Percentiles rank a stretch among this genome's conserved stretches.
Conservation (phyloP, 106 monocot species). For the Dioscorea dumetorum region DNA sequence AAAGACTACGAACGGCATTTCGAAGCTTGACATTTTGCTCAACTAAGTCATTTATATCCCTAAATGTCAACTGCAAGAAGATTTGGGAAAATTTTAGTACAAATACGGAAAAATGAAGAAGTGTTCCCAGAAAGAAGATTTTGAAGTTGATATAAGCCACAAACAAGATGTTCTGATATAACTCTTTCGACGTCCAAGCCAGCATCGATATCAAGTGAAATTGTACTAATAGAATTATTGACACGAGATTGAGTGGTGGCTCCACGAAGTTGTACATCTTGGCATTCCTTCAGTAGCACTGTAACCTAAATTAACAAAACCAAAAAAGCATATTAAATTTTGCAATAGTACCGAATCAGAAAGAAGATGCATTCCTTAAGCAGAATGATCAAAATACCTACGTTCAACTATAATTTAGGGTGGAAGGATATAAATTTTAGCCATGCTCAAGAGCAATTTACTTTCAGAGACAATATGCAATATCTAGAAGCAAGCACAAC, state of each 20-base stretch:
- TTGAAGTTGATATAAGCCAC: conserved; percentile 5
- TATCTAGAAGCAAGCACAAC: not conserved
- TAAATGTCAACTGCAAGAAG: conserved; percentile 64
- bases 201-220: conserved; percentile 12
- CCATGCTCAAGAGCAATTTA: not conserved
- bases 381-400: not conserved
- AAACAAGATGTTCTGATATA: conserved; percentile 37
- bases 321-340: not conserved
- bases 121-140: not conserved
- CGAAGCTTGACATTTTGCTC: conserved; percentile 83
- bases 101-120: not conserved
- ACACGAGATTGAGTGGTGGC: conserved; percentile 5
- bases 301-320: conserved; percentile 37
- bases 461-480: not conserved
- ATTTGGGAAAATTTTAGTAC: not conserved
- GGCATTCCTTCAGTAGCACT: conserved; percentile 94
- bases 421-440: not conserved
- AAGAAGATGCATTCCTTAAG: not conserved
- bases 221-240: conserved; percentile 15
- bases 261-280: conserved; percentile 91
- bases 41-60: conserved; percentile 78
- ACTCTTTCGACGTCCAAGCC: conserved; percentile 16
- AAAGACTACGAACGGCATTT: conserved; percentile 52
- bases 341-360: too few relatives aligned
- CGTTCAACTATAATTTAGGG: not conserved